Conservation (phyloP, 768 basidiomycete genomes). For the Suillus placidus region DNA sequence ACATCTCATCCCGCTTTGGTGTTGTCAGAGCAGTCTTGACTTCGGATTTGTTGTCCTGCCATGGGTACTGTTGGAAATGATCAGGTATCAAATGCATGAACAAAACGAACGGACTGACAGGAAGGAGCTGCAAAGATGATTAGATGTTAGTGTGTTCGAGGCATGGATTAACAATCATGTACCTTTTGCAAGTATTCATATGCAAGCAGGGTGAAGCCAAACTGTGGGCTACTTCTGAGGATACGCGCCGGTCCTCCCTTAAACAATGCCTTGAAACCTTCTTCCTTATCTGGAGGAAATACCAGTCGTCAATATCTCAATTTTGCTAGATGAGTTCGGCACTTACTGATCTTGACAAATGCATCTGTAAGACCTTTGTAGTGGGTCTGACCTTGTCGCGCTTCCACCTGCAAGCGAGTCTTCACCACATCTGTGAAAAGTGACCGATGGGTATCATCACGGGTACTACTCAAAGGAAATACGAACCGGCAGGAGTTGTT, state of each 20-base stretch:
- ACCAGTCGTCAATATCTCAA: conserved; percentile 14
- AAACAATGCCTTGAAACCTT: conserved; percentile 87
- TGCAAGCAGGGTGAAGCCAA: conserved; percentile 89
- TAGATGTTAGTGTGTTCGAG: neutral
- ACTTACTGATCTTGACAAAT: conserved; percentile 85
- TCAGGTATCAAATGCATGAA: conserved; percentile 4
- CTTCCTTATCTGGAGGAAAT: conserved; percentile 69
- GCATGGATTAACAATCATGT: conserved; percentile 25
- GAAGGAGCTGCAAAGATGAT: conserved; percentile 31
- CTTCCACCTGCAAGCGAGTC: conserved; percentile 93
- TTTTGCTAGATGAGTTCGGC: conserved; percentile 5
- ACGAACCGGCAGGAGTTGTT: conserved; percentile 84
- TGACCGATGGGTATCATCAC: conserved; percentile 19
- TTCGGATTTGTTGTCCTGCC: conserved; percentile 65
- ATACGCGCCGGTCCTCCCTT: conserved; percentile 91
- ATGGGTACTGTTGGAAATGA: conserved; percentile 67
- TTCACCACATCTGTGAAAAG: conserved; percentile 84
- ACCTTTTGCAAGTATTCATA: conserved; percentile 75
- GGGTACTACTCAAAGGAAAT: conserved; percentile 10
- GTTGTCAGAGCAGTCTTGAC: conserved; percentile 69
- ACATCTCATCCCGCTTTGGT: conserved; percentile 77
- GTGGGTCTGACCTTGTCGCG: conserved; percentile 84
- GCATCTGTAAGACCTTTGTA: conserved; percentile 93
- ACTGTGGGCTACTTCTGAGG: conserved; percentile 88
- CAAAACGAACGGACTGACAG: conserved; percentile 25